Evolutionary conservation across 305 asterid genomes (phyloP).

Genomic region (Stenogyne calaminthoides): DNA sequence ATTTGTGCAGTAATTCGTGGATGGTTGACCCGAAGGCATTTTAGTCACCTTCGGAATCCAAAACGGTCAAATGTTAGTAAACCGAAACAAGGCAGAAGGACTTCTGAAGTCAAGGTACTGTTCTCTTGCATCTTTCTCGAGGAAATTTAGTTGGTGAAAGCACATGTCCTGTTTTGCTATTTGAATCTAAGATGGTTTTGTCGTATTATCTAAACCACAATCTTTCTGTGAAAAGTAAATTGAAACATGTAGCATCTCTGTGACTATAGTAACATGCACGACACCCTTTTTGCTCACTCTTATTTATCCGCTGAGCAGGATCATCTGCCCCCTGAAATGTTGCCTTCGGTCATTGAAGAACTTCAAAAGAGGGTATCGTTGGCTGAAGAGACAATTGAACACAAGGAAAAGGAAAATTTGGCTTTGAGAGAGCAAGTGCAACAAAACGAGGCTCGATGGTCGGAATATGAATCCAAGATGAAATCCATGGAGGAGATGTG

Average conservation of each 20-base stretch:
- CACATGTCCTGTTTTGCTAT: not conserved
- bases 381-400: slow-evolving; percentile 58
- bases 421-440: slow-evolving; percentile 70
- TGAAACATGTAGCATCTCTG: not conserved
- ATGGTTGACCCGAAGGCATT: slow-evolving; percentile 70
- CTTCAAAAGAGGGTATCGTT: slow-evolving; percentile 56
- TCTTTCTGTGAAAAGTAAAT: not conserved
- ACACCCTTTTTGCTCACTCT: not conserved
- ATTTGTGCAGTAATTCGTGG: slow-evolving; percentile 80
- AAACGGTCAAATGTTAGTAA: slow-evolving; percentile 38
- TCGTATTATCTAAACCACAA: not conserved
- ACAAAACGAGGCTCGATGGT: slow-evolving; percentile 67
- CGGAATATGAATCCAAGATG: slow-evolving; percentile 79
- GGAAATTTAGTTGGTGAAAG: not conserved
- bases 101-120: slow-evolving; percentile 73
- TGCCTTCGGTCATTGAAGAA: slow-evolving; percentile 68
- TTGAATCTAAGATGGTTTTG: not conserved
- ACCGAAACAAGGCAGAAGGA: slow-evolving; percentile 46
- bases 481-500: slow-evolving; percentile 90
- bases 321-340: slow-evolving; percentile 46
- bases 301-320: slow-evolving; percentile 51
- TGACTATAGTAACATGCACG: not conserved
- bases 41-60: slow-evolving; percentile 41
- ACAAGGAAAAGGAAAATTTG: slow-evolving; percentile 78
- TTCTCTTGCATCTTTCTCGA: slow-evolving; percentile 3